These are phyloP conservation scores for Penicillium longicatenatum DNA, from an alignment of 495 filamentous ascomycete species.

Conservation along the genomic window DNA sequence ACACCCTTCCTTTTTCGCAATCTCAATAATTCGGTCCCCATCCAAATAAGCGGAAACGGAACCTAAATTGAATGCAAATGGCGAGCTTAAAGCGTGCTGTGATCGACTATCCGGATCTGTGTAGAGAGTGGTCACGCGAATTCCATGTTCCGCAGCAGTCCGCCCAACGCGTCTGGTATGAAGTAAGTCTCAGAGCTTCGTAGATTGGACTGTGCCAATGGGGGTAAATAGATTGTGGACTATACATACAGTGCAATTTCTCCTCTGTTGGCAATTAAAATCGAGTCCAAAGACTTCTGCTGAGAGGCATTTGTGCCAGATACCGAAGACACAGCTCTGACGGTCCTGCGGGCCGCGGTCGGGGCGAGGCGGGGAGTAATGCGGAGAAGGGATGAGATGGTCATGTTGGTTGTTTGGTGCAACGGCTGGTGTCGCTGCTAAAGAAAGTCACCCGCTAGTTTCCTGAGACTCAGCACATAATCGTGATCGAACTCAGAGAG, in stretches of 20 bases:
- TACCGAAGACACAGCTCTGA: constrained; percentile 39
- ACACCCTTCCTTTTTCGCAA: constrained; percentile 83
- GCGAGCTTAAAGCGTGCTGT: constrained; percentile 85
- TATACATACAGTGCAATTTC: constrained; percentile 81
- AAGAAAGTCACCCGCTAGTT: constrained; percentile 3
- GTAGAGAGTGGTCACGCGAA: constrained; percentile 91
- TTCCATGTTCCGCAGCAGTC: constrained; percentile 85
- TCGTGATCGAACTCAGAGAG: constrained; percentile 23
- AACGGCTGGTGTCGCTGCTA: constrained; percentile 16
- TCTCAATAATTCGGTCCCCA: constrained; percentile 84
- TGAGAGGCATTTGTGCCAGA: constrained; percentile 21
- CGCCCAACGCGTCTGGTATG: constrained; percentile 69
- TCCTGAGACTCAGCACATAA: constrained; percentile 4
- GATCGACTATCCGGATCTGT: constrained; percentile 86
- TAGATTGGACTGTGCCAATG: too few relatives aligned
- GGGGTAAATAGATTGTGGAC: background rate
- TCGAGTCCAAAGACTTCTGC: constrained; percentile 67
- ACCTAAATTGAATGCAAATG: constrained; percentile 80
- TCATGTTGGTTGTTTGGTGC: constrained; percentile 31
- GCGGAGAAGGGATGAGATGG: constrained; percentile 51
- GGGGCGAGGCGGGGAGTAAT: constrained; percentile 43
- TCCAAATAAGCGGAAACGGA: constrained; percentile 85
- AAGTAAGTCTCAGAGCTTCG: background rate
- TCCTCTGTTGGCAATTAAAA: constrained; percentile 94
- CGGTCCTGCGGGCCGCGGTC: constrained; percentile 35